Conservation (phyloP, 2,329 filamentous ascomycete species). For the Lecanicillium sp. region DNA sequence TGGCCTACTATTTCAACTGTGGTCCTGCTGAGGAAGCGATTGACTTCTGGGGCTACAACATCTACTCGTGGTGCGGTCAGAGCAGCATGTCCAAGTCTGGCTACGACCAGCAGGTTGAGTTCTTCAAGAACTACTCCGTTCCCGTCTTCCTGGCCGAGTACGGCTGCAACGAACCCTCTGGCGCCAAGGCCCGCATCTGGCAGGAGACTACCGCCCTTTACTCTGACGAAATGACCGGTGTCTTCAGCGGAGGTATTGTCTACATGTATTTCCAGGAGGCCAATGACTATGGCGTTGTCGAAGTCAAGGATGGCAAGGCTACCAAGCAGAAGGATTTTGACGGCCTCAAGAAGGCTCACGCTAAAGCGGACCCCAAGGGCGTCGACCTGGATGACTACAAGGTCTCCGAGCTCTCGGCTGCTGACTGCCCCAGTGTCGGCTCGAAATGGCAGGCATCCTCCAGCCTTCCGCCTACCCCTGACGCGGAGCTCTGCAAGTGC, state of each 20-base stretch:
- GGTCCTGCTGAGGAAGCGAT: conserved; percentile 58
- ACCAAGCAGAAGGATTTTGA: conserved; percentile 68
- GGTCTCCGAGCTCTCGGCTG: conserved; percentile 58
- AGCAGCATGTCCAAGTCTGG: conserved; percentile 71
- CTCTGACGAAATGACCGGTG: conserved; percentile 68
- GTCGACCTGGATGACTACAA: conserved; percentile 62
- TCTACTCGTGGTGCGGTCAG: conserved; percentile 97
- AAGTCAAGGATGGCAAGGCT: conserved; percentile 45
- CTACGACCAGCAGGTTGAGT: conserved; percentile 73
- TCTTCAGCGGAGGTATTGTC: conserved; percentile 94
- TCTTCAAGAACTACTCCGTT: conserved; percentile 84
- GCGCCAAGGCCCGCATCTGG: conserved; percentile 64
- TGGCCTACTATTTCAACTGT: conserved; percentile 95
- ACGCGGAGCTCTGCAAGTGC: conserved; percentile 74
- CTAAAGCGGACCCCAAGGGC: conserved; percentile 56
- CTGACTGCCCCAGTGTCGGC: conserved; percentile 61
- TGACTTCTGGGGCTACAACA: conserved; percentile 99
- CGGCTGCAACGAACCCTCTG: conserved; percentile 70
- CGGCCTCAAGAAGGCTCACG: conserved; percentile 62
- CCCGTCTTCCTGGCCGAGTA: conserved; percentile 99
- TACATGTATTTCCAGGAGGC: conserved; percentile 96
- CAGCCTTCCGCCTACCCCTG: conserved; percentile 73
- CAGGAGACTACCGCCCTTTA: conserved; percentile 80
- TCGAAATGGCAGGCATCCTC: conserved; percentile 57
- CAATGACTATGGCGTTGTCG: conserved; percentile 82